Evolutionary conservation across 768 basidiomycete genomes (phyloP), one percentile per base, ranked within the genome.

Genomic region (Fistulinella prunicolor): DNA sequence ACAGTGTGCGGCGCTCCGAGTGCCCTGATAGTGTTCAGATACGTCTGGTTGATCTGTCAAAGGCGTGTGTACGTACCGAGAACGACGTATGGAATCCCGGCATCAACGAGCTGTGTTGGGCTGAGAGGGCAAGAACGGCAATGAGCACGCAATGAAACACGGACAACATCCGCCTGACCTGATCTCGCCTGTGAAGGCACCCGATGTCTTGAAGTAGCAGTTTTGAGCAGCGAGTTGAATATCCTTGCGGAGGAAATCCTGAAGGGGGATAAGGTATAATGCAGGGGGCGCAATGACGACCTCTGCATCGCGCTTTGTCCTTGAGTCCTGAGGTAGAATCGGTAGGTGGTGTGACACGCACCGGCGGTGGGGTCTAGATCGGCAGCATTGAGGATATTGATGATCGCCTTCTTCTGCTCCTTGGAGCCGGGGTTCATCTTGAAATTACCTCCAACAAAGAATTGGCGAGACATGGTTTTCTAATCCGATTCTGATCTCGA

Each of bases 381-480:
- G 44, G 92, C 91, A 4, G 81, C 70, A 73, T 96, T 96, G 45
- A 99, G 72, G 41, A 74, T 64, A 43, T 80, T 69, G 58, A 90
- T 70, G 61, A 99, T 79, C 37, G 73, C 70, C 55, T 72, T 72
- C 68, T 87, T 85, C 57, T 82, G 77, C 54, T 77, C 76, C 54
- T 74, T 74, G 30, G 83, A 79, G 49, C 74, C 73, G 23, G 89
- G 89, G 75, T 97, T 95, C 85, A 98, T 86, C 78, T 97, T 99
- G 82, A 95, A 97, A 80, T 98, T 97, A 24, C 94, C 91, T 54
- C 95, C 95, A 60, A 90, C 93, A 65, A 96, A 94, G 75, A 94
- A 95, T 68, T 82, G 74, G 63, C 92, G 90, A 53, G 85, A 50
- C 89, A 88, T 87, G 44, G 49, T 51, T 46, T 52, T n/a, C n/a